Base-by-base conservation (phyloP, 805 yeast genomes). In the Candida coquimbonensis region DNA sequence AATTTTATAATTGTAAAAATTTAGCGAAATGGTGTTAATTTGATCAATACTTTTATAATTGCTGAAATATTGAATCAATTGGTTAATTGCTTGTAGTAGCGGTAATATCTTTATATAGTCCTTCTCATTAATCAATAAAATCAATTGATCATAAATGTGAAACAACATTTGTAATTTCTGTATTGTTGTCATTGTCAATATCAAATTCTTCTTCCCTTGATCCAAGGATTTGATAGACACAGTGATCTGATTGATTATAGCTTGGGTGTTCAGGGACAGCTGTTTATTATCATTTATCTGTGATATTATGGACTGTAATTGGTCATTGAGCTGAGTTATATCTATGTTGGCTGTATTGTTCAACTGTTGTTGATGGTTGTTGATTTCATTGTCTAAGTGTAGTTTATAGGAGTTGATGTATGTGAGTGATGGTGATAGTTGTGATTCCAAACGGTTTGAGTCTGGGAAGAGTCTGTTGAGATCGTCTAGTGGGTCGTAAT, bases 121-220 rank as follows among this genome's bases (percentile, higher is more conserved):
- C 41, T 74, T 71, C 12, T 67, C 68, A 21, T 70, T 64, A 1
- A 76, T 67, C 42, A 77, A 67, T 7, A 64, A 57, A 16, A 72
- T 72, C 39, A 88, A 70, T 50, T 78, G 77, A 37, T 80, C 80
- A 60, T 80, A 81, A 3, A 95, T 90, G 19, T 78, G 80, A 7
- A 86, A 74, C 41, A 93, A 70, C 87, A 90, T 90, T 58, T 89
- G 95, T 35, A 93, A 69, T 50, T 96, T 75, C 56, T 91, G 87
- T 53, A 91, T 70, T 34, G 89, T 80, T 1, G 95, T 87, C 86
- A 93, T 87, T 11, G 93, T 79, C 26, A 80, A 71, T 2, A 88
- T 90, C 41, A 93, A 68, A 62, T 93, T 93, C 59, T 78, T 79
- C 68, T 93, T 93, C 33, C 90, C 81, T 42, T 77, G 78, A 63